phyloP scores from a whole-genome alignment of 1,139 yeast species.

The Lodderomyces metapsilosis region DNA sequence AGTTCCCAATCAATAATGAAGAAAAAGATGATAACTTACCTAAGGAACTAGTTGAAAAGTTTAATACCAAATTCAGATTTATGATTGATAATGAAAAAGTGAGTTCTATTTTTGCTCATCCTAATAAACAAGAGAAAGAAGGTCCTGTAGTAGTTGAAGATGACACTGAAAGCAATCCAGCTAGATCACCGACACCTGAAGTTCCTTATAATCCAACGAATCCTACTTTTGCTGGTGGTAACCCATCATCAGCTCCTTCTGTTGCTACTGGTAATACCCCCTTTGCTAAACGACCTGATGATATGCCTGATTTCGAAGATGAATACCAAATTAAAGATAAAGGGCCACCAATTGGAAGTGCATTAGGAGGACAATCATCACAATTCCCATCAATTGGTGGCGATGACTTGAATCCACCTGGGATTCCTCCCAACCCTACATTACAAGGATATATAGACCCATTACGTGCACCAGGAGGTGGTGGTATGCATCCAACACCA shows the following conservation, averaged over 20 bases:
- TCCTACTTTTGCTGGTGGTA: constrained; percentile 7
- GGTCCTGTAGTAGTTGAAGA: constrained; percentile 15
- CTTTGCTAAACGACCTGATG: constrained; percentile 18
- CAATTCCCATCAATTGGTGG: constrained; percentile 44
- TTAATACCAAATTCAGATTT: constrained; percentile 20
- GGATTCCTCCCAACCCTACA: constrained; percentile 40
- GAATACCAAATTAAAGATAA: constrained; percentile 43
- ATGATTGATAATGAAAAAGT: constrained; percentile 15
- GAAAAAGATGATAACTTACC: constrained; percentile 21
- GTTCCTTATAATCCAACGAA: constrained; percentile 10
- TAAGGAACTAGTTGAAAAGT: constrained; percentile 22
- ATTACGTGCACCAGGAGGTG: constrained; percentile 13
- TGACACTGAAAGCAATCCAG: constrained; percentile 12
- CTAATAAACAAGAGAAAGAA: constrained; percentile 1
- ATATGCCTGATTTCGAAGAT: constrained; percentile 59
- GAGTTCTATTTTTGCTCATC: constrained; percentile 13
- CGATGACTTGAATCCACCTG: constrained; percentile 53
- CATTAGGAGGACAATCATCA: constrained; percentile 5
- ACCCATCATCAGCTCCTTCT: constrained; percentile 1
- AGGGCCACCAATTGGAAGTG: constrained; percentile 7
- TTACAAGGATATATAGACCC: constrained; percentile 41
- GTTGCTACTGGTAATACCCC: neutral
- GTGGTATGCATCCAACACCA: constrained; percentile 54
- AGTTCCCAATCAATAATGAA: constrained; percentile 26
- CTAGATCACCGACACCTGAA: constrained; percentile 13